Conservation (phyloP, 179 eudicot genomes). For the Gypsophila paniculata region DNA sequence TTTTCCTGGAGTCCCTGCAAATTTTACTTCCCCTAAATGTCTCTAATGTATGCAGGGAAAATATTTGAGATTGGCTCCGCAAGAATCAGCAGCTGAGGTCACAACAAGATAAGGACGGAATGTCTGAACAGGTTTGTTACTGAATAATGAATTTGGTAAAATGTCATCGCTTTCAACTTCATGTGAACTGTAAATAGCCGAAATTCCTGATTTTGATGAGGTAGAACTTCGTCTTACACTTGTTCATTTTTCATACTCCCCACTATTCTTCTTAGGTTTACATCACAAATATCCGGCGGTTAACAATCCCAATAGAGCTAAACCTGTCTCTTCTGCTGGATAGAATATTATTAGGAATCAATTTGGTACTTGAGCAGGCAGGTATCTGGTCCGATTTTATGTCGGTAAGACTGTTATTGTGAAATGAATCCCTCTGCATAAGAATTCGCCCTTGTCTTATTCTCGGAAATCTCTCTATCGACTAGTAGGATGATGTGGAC, state of each 20-base stretch:
- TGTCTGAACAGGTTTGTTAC: constrained; percentile 62
- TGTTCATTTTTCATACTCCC: constrained; percentile 7
- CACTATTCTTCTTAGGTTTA: constrained; percentile 17
- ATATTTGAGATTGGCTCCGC: constrained; percentile 79
- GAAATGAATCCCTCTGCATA: constrained; percentile 10
- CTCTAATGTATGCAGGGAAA: constrained; percentile 44
- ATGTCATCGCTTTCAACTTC: constrained; percentile 76
- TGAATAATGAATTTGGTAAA: constrained; percentile 45
- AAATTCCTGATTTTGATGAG: constrained; percentile 74
- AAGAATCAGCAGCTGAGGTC: constrained; percentile 85
- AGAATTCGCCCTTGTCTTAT: background rate
- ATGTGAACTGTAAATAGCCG: constrained; percentile 73
- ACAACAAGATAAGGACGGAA: constrained; percentile 49
- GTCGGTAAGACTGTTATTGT: background rate
- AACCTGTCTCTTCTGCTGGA: constrained; percentile 12
- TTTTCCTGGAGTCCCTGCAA: no score
- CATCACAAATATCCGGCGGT: background rate
- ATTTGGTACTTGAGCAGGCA: constrained; percentile 15
- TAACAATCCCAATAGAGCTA: background rate
- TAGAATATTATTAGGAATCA: background rate
- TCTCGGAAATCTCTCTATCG: background rate
- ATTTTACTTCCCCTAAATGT: no score
- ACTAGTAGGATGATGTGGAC: constrained; percentile 17
- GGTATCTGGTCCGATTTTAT: constrained; percentile 11
- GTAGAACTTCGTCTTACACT: constrained; percentile 10